Conservation (phyloP, 1,284 basidiomycete genomes). For the Sanghuangporus weigelae region DNA sequence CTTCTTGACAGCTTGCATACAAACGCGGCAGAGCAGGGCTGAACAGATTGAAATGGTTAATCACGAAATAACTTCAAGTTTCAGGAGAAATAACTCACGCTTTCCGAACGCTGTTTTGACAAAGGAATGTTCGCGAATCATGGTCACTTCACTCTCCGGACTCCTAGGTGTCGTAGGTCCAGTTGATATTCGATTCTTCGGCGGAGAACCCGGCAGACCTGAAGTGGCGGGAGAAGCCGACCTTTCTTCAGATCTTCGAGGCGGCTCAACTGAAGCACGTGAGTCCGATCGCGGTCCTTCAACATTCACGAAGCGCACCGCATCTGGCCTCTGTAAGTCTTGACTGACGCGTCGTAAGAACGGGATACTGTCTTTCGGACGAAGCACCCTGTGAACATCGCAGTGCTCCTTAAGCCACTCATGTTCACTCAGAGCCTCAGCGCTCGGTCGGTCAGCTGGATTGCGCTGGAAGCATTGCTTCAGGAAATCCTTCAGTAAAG, state of each 20-base stretch:
- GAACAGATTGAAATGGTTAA: slow-evolving; percentile 16
- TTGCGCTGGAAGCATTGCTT: slow-evolving; percentile 49
- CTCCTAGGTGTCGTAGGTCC: slow-evolving; percentile 31
- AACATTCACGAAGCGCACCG: slow-evolving; percentile 44
- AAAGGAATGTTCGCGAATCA: slow-evolving; percentile 72
- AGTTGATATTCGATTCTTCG: slow-evolving; percentile 33
- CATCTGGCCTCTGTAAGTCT: slow-evolving; percentile 65
- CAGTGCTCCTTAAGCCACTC: slow-evolving; percentile 58
- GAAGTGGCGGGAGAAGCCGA: slow-evolving; percentile 23
- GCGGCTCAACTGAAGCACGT: slow-evolving; percentile 33
- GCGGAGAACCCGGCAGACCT: slow-evolving; percentile 26
- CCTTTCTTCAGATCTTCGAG: slow-evolving; percentile 19
- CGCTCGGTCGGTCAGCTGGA: slow-evolving; percentile 41
- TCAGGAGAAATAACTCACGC: slow-evolving; percentile 46
- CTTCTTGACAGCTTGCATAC: slow-evolving; percentile 77
- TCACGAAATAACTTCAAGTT: neutral
- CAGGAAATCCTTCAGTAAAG: slow-evolving; percentile 41
- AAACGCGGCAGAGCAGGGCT: slow-evolving; percentile 89
- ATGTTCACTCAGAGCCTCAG: slow-evolving; percentile 46
- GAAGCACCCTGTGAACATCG: slow-evolving; percentile 70
- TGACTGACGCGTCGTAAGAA: slow-evolving; percentile 87
- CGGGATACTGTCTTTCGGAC: slow-evolving; percentile 90
- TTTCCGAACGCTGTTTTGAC: slow-evolving; percentile 92
- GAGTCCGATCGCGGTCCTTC: slow-evolving; percentile 44
- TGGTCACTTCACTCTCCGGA: slow-evolving; percentile 43